Base-by-base conservation (phyloP, 177 flowering plant genomes). In the Vitis hybrid region DNA sequence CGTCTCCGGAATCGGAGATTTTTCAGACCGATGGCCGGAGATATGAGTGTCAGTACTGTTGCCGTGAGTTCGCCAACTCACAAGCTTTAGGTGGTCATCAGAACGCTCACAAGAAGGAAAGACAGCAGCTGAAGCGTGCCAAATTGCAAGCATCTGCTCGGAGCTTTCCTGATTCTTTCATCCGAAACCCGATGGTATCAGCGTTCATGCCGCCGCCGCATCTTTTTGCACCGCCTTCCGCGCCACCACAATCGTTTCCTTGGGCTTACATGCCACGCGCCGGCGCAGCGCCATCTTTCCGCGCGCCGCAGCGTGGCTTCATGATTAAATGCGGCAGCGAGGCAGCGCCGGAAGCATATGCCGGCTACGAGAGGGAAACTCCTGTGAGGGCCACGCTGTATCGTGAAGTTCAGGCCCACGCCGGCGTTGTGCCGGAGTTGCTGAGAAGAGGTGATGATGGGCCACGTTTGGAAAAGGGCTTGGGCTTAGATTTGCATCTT, bases 41-140 rank as follows among this genome's bases (percentile, higher is more conserved):
- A 24, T 77, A 77, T 35, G 80, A 73, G 76, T 77, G 80, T 17
- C 77, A 73, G 21, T 77, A 73, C 62, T 77, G 80, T 14, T 70
- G 65, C 65, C 53, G 80, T 1, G 80, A 77, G 50, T 77, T 77
- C 30, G 68, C 77, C n/a, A 77, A 70, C 54, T 77, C 80, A 0
- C 80, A 77, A 59, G 80, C 80, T 2, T 62, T 77, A 5, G 80
- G 80, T 12, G 80, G 80, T 32, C 80, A 77, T 48, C 80, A 77
- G 41, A 77, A 77, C 66, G 80, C 80, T 1, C 80, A 77, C 77
- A 77, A 77, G 74, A 73, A 77, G 21, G 80, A 77, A 21, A 48
- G 80, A 11, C 72, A 66, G 66, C 69, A 56, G 0, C 27, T 69
- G 4, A 77, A 77, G 20, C 73, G 80, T 0, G 74, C 74, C 2